A percentile compares a stretch with the other conserved stretches of the same genome.
phyloP scores from a whole-genome alignment of 1,284 basidiomycete species.

The Sporisorium iseilematis-ciliati region DNA sequence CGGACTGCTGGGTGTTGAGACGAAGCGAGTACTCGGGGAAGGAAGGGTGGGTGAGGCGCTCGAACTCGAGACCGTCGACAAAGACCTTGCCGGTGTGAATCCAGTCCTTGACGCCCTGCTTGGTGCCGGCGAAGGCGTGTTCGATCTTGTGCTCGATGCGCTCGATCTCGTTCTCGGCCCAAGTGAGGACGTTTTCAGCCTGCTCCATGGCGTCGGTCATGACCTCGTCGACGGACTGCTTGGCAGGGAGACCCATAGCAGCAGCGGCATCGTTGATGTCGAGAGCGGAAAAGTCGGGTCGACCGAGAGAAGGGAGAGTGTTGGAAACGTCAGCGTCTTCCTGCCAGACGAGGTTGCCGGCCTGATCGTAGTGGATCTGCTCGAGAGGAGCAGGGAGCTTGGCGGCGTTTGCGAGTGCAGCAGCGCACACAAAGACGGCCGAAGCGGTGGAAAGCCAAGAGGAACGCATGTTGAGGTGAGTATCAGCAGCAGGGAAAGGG shows the following conservation, averaged over 20 bases:
- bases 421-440: slow-evolving; percentile 59
- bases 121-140: slow-evolving; percentile 30
- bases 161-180: slow-evolving; percentile 69
- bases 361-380: slow-evolving; percentile 57
- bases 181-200: slow-evolving; percentile 37
- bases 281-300: slow-evolving; percentile 56
- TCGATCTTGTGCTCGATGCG: slow-evolving; percentile 51
- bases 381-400: slow-evolving; percentile 48
- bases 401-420: slow-evolving; percentile 53
- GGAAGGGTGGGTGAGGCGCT: slow-evolving; percentile 79
- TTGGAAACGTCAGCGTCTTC: slow-evolving; percentile 31
- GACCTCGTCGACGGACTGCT: slow-evolving; percentile 72
- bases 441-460: slow-evolving; percentile 62
- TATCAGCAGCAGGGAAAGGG: slow-evolving; percentile 9
- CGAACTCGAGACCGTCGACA: slow-evolving; percentile 70
- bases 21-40: slow-evolving; percentile 80
- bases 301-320: slow-evolving; percentile 38
- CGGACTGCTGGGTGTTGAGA: slow-evolving; percentile 69
- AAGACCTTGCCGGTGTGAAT: slow-evolving; percentile 71
- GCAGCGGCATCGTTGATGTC: slow-evolving; percentile 33
- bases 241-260: slow-evolving; percentile 56
- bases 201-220: slow-evolving; percentile 65
- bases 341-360: slow-evolving; percentile 60
- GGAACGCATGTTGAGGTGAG: slow-evolving; percentile 46
- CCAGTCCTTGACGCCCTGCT: slow-evolving; percentile 50